These are phyloP conservation scores for Debaryomyces prosopidis DNA, from an alignment of 805 yeast species.

Conservation along the genomic window DNA sequence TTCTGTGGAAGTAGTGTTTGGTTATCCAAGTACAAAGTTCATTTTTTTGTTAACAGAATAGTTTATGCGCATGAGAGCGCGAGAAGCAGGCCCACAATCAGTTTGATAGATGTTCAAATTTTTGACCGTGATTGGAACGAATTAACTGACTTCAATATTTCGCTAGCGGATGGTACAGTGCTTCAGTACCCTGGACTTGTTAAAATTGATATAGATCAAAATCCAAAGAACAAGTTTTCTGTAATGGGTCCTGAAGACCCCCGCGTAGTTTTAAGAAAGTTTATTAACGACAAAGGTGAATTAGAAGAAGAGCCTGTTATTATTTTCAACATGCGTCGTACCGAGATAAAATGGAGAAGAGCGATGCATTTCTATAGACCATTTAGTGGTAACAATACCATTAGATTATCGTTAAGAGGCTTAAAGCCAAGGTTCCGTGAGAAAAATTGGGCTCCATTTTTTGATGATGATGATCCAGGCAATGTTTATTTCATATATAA, in stretches of 20 bases:
- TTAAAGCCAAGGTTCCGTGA: slow-evolving; percentile 7
- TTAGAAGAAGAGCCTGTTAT: slow-evolving; percentile 21
- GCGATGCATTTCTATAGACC: slow-evolving; percentile 24
- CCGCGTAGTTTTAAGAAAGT: slow-evolving; percentile 12
- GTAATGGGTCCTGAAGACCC: slow-evolving; percentile 20
- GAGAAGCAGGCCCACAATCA: slow-evolving; percentile 8
- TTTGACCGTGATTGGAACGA: slow-evolving; percentile 22
- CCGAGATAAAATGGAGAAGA: slow-evolving; percentile 15
- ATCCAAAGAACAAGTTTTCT: not conserved
- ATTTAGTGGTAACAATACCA: slow-evolving; percentile 7
- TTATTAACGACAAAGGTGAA: slow-evolving; percentile 3
- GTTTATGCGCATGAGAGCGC: slow-evolving; percentile 3
- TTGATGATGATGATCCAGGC: slow-evolving; percentile 6
- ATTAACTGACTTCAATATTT: slow-evolving; percentile 8
- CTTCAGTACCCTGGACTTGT: slow-evolving; percentile 11
- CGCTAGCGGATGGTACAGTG: not conserved
- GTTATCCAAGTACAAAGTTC: slow-evolving; percentile 7
- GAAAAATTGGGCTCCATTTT: slow-evolving; percentile 13
- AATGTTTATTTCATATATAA: slow-evolving; percentile 10
- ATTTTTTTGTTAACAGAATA: slow-evolving; percentile 9
- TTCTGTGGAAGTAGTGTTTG: slow-evolving; percentile 12
- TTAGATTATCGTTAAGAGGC: slow-evolving; percentile 2
- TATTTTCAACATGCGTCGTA: slow-evolving; percentile 19
- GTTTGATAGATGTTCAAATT: slow-evolving; percentile 17
- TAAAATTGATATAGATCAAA: slow-evolving; percentile 9